Percentiles rank a stretch among this genome's conserved stretches.
phyloP scores from a whole-genome alignment of 2,329 filamentous ascomycete genomes.

The Colletotrichum destructivum region DNA sequence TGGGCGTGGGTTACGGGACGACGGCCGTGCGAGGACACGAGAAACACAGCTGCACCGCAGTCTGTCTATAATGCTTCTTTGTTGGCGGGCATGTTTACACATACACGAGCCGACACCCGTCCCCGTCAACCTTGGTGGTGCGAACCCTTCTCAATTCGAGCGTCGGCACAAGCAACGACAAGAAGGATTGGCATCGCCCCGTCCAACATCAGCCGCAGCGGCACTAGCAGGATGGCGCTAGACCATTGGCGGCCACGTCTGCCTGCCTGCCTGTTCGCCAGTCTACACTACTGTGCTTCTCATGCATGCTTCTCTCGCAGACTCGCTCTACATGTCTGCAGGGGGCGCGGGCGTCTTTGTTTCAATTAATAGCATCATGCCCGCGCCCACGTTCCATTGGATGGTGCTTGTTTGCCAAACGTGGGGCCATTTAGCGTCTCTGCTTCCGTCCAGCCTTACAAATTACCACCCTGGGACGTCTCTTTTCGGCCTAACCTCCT shows the following conservation, averaged over 20 bases:
- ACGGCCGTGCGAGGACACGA: not conserved
- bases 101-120: no score
- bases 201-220: constrained; percentile 32
- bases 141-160: not conserved
- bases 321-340: constrained; percentile 16
- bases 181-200: constrained; percentile 10
- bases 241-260: constrained; percentile 14
- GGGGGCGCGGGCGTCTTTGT: constrained; percentile 25
- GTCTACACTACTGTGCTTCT: not conserved
- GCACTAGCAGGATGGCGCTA: constrained; percentile 27
- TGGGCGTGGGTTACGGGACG: not conserved
- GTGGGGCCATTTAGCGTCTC: constrained; percentile 20
- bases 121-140: no score
- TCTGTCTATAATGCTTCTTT: no score
- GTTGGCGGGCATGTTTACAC: no score
- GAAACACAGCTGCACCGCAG: not conserved
- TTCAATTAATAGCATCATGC: constrained; percentile 37
- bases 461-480: not conserved
- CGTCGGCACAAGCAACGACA: not conserved
- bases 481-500: not conserved
- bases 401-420: constrained; percentile 29
- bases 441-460: constrained; percentile 35
- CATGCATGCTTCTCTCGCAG: not conserved
- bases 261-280: not conserved
- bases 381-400: constrained; percentile 32